Evolutionary conservation across 305 asterid species (phyloP), one percentile per base, ranked within the genome.

Genomic region (Fraxinus angustifolia): DNA sequence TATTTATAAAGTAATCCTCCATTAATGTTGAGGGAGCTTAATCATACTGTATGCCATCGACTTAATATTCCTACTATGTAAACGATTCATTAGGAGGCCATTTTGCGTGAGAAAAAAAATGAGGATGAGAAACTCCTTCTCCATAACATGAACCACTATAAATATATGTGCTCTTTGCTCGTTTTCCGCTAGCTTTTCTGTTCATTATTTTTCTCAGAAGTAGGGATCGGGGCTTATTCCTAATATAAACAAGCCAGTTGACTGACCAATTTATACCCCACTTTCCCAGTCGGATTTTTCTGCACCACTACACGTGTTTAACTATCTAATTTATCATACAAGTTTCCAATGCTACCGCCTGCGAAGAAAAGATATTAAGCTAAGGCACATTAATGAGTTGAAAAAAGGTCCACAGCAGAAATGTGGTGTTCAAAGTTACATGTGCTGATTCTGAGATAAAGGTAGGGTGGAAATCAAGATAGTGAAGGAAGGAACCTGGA

Each of bases 401-500:
- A 58, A 58, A 58, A 21, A 58, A 6, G 30, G 68, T 58, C 68
- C 68, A 19, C 68, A 58, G 68, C 68, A 58, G 68, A 58, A 19
- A 58, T 19, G 12, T 12, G 68, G 7, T 58, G 3, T 58, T 58
- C 14, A 58, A 58, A 58, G 12, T 21, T 58, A 58, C 68, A 58
- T 6, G 68, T 58, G 68, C 68, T 19, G 68, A 19, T 58, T 58
- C 30, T 19, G 68, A 58, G 30, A 19, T 58, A 58, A 58, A 58
- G 68, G 30, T 19, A 19, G 30, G 28, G 68, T 58, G 68, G 68
- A 58, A 58, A 58, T 19, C 28, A 58, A 58, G 68, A 58, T 58
- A 7, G 30, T 58, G 68, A 70, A 79, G 40, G 40, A 23, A 79
- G 78, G 34, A 81, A 93, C 97, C 94, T 91, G 92, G 79, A 77